Percentiles rank a stretch among this genome's conserved stretches.
These are phyloP conservation scores for Mrakia gelida DNA, from an alignment of 768 basidiomycete species.

Conservation along the genomic window DNA sequence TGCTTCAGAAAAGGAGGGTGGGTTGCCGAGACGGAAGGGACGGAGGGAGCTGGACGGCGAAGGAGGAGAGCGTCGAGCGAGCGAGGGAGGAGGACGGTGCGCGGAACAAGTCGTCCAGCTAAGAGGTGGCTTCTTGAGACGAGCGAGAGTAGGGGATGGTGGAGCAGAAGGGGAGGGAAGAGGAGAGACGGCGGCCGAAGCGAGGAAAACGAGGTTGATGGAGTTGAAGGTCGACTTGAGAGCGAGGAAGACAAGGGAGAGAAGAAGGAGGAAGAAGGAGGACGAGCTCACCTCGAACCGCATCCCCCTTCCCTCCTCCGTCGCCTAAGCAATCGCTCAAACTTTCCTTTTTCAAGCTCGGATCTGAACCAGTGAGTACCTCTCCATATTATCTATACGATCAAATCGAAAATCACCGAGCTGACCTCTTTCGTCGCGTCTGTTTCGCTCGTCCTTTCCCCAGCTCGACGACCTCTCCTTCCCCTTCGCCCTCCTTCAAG, in stretches of 20 bases:
- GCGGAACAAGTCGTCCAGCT: not conserved
- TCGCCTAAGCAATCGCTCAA: not conserved
- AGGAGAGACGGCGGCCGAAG: not conserved
- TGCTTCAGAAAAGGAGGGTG: not conserved
- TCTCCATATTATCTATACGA: too few species aligned
- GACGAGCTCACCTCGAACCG: not conserved
- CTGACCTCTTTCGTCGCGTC: not conserved
- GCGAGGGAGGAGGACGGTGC: slow-evolving; percentile 13
- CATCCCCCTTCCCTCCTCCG: not conserved
- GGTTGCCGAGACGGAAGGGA: not conserved
- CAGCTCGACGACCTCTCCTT: not conserved
- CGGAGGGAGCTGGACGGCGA: too few species aligned
- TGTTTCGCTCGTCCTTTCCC: not conserved
- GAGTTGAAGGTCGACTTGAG: not conserved
- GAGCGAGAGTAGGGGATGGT: too few species aligned
- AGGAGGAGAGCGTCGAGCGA: too few species aligned
- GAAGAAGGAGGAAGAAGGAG: not conserved
- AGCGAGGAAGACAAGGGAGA: not conserved
- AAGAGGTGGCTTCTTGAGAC: too few species aligned
- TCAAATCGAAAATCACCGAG: not conserved
- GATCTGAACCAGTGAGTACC: too few species aligned
- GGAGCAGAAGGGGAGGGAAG: not conserved
- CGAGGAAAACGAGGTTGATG: not conserved
- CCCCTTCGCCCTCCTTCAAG: too few species aligned
- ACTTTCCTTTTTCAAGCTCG: not conserved